Percentiles rank a stretch among this genome's conserved stretches.
phyloP scores from a whole-genome alignment of 2,329 filamentous ascomycete genomes.

The Emergomyces pasteurianus region DNA sequence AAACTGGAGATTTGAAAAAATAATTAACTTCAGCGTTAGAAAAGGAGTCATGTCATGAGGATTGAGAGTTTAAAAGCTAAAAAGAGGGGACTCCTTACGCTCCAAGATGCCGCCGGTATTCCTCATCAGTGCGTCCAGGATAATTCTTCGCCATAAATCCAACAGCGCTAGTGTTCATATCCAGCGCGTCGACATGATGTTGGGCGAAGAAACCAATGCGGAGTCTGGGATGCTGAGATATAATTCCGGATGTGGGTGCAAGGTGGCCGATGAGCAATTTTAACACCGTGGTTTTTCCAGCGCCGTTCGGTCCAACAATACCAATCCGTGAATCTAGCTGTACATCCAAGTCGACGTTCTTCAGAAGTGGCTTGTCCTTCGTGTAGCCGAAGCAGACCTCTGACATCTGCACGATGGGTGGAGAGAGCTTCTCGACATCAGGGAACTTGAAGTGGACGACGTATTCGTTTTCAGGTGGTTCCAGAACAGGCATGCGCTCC shows the following conservation, averaged over 20 bases:
- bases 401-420: constrained; percentile 95
- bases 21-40: background rate
- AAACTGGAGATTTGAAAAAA: constrained; percentile 29
- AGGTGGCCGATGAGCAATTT: constrained; percentile 92
- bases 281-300: constrained; percentile 95
- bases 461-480: constrained; percentile 86
- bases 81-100: constrained; percentile 48
- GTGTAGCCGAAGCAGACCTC: constrained; percentile 84
- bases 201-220: constrained; percentile 96
- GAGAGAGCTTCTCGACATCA: constrained; percentile 92
- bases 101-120: constrained; percentile 89
- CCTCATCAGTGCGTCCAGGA: constrained; percentile 84
- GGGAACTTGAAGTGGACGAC: constrained; percentile 95
- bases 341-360: constrained; percentile 85
- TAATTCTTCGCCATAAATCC: constrained; percentile 93
- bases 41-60: background rate
- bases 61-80: background rate
- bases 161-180: constrained; percentile 78
- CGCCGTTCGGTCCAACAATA: constrained; percentile 98
- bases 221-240: constrained; percentile 77
- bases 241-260: constrained; percentile 61
- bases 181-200: constrained; percentile 93
- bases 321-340: constrained; percentile 97
- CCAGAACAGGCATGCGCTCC: constrained; percentile 88
- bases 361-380: constrained; percentile 65